phyloP scores from a whole-genome alignment of 2,329 filamentous ascomycete genomes.

The Xylaria sp. region DNA sequence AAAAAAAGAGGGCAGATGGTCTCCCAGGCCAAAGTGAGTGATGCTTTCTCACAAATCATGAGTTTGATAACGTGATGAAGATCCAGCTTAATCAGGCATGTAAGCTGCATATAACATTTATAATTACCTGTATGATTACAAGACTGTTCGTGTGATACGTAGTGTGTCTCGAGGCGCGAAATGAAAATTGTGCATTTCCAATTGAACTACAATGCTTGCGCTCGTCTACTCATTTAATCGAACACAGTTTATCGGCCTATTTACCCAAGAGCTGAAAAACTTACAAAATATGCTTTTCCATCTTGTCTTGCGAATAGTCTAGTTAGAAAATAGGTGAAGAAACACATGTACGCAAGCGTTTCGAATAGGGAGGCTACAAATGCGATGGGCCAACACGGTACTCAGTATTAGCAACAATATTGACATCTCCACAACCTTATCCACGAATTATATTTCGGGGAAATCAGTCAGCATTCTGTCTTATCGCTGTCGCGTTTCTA shows the following conservation, averaged over 20 bases:
- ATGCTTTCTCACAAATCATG: background rate
- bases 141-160: background rate
- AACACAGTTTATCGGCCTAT: background rate
- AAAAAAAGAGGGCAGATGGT: background rate
- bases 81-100: background rate
- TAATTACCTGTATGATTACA: background rate
- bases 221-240: background rate
- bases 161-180: background rate
- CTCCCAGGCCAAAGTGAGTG: background rate
- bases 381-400: background rate
- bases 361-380: background rate
- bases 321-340: background rate
- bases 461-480: slow-evolving; percentile 8
- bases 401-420: slow-evolving; percentile 21
- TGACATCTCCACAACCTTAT: slow-evolving; percentile 25
- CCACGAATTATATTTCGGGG: slow-evolving; percentile 16
- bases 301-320: background rate
- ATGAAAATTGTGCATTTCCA: background rate
- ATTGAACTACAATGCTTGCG: too few species aligned
- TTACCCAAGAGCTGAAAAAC: background rate
- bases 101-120: background rate
- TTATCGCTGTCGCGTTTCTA: slow-evolving; percentile 17
- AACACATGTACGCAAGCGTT: background rate
- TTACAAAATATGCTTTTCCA: background rate
- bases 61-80: background rate